Base-by-base conservation (phyloP, 2,329 filamentous ascomycete genomes). In the Dryadomyces quercivorus region DNA sequence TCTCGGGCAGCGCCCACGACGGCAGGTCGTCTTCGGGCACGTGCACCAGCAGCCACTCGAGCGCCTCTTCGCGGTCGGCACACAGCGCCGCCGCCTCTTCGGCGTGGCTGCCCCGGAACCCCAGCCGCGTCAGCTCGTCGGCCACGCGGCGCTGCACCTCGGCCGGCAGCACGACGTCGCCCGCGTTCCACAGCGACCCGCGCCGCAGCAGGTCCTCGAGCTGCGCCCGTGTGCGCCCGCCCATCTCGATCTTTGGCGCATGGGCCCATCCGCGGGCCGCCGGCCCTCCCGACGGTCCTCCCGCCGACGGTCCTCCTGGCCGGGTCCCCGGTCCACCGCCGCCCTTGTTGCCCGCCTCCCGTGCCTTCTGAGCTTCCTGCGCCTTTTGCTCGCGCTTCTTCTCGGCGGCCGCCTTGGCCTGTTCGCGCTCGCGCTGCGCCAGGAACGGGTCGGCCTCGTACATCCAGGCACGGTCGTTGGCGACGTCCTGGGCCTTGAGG, bases 1-100 rank as follows among this genome's bases (percentile, higher is more conserved):
- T 87, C 69, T 94, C 91, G 0, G 93, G 93, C 45, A 98, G 72
- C 61, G 88, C 88, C 90, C 92, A 97, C 7, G 80, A 75, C 1
- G 93, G 93, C n/a, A 97, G 72, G 63, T 97, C 93, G 65, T 98
- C 93, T 65, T 98, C 93, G 1, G 93, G 93, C 2, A 98, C 90
- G 68, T 98, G 92, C 52, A 97, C 91, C 50, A 98, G 77, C 16
- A 98, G 77, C 93, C 93, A 98, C 67, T 97, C 92, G 2, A 98
- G 76, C 16, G 89, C 85, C 69, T 98, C 93, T 66, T 96, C 91
- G 34, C 86, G 79, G 65, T 95, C 90, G 67, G 92, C 94, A 72
- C 91, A 96, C 63, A 91, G 82, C 47, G 82, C 82, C 1, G 87
- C 81, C 9, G 93, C 92, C 70, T 98, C 93, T 64, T 94, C 83